phyloP scores from a whole-genome alignment of 257 asterid genomes.

The Solanum corneliomulleri region DNA sequence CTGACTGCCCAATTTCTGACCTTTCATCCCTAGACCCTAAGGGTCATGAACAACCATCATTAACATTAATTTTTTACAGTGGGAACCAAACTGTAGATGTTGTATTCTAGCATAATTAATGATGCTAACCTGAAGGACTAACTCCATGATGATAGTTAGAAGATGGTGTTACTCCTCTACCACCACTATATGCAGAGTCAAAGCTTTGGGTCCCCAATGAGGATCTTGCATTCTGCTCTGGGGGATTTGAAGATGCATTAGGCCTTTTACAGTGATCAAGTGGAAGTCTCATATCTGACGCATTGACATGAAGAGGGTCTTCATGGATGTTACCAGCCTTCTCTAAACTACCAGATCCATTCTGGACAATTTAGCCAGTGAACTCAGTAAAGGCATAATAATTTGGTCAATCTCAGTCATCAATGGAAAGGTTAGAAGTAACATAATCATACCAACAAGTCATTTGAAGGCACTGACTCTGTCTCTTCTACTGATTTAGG shows the following conservation, averaged over 20 bases:
- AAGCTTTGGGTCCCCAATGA: slow-evolving; percentile 24
- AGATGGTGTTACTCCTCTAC: slow-evolving; percentile 13
- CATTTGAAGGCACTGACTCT: slow-evolving; percentile 27
- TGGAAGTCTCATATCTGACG: slow-evolving; percentile 22
- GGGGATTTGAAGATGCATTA: slow-evolving; percentile 13
- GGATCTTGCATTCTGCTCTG: slow-evolving; percentile 26
- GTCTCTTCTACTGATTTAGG: slow-evolving; percentile 44
- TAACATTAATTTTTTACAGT: neutral
- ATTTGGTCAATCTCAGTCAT: neutral
- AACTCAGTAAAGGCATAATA: neutral
- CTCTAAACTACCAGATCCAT: slow-evolving; percentile 40
- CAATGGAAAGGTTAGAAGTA: slow-evolving; percentile 4
- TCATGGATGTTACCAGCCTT: slow-evolving; percentile 24
- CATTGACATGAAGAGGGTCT: slow-evolving; percentile 25
- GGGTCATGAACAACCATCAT: neutral
- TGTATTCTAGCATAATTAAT: neutral
- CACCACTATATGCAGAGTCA: slow-evolving; percentile 15
- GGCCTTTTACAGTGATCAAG: slow-evolving; percentile 18
- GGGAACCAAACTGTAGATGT: neutral
- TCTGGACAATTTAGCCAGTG: slow-evolving; percentile 30
- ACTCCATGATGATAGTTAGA: slow-evolving; percentile 20
- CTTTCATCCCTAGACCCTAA: slow-evolving; percentile 16
- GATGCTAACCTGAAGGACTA: slow-evolving; percentile 38
- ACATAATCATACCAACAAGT: slow-evolving; percentile 40
- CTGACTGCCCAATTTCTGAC: slow-evolving; percentile 6